Percentiles rank a stretch among this genome's conserved stretches.
phyloP scores from a whole-genome alignment of 495 filamentous ascomycete species.

The Choiromyces venosus region DNA sequence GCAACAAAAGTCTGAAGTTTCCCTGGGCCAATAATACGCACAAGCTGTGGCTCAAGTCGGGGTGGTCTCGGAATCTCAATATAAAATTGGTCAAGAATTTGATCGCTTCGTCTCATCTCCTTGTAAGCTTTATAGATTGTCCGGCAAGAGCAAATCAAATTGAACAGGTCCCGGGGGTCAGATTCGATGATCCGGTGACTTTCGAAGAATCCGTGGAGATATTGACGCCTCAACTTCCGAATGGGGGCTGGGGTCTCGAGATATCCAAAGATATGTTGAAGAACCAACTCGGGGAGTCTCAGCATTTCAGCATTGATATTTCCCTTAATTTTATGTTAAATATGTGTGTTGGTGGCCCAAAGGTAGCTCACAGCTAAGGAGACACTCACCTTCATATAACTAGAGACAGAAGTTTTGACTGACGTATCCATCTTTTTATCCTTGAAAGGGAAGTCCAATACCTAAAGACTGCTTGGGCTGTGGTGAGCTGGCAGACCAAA shows the following conservation, averaged over 20 bases:
- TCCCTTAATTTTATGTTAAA: not conserved
- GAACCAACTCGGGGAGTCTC: constrained; percentile 13
- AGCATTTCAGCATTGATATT: constrained; percentile 10
- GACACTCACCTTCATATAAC: not conserved
- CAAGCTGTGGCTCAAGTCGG: constrained; percentile 11
- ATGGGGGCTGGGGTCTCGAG: constrained; percentile 18
- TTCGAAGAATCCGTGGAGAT: constrained; percentile 14
- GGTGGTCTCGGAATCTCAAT: constrained; percentile 14
- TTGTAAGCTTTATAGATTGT: constrained; percentile 13
- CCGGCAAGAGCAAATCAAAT: constrained; percentile 21
- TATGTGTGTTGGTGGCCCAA: not conserved
- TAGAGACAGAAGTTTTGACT: not conserved
- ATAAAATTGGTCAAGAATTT: constrained; percentile 20
- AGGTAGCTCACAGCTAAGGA: not conserved
- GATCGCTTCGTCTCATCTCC: constrained; percentile 4
- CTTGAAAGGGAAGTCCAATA: not conserved
- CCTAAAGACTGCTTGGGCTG: not conserved
- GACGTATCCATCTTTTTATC: not conserved
- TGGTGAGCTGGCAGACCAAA: not conserved
- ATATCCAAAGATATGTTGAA: constrained; percentile 18
- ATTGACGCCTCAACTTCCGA: constrained; percentile 18
- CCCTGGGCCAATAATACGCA: not conserved
- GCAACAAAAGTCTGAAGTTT: constrained; percentile 18
- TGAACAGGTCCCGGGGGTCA: constrained; percentile 23
- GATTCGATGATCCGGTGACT: constrained; percentile 12